Base-by-base conservation (phyloP, 805 yeast species). In the Teunomyces barrocoloradensis region DNA sequence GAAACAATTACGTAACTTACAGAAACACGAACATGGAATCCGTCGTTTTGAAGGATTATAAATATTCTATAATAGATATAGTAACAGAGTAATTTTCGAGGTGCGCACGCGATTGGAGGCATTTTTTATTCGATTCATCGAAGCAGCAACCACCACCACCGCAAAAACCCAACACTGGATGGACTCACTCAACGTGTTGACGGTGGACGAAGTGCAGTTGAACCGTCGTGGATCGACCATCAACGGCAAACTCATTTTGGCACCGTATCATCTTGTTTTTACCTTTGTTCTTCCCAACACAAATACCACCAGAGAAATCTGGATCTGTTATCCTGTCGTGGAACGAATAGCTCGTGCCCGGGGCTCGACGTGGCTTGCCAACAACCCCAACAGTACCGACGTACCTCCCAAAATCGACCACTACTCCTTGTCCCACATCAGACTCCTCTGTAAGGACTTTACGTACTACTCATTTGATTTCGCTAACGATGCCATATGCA, bases 301-400 rank as follows among this genome's bases (percentile, higher is more conserved):
- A 7, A 38, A 39, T 21, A 35, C 41, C 23, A 59, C 72, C 6
- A 71, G 82, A 48, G 98, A 94, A 63, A 79, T 89, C 27, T 94
- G 98, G 99, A 77, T 89, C 27, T 86, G 96, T 49, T 92, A 89
- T 64, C 97, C 97, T 1, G 80, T 90, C 52, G 82, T 91, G 28
- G 84, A 81, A 42, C 74, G 73, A 41, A 81, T 85, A 1, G 78
- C 78, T 54, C 76, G 80, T 62, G 69, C 79, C 51, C 64, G 79
- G 52, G 82, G 91, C 52, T 64, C 85, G 45, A 69, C 82, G 53
- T 57, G 70, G 65, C 37, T 32, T 15, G 45, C 61, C 13, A 49
- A 46, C 45, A 30, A 37, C 34, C 33, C 45, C 32, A 43, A 50
- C 35, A 23, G 20, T 13, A 12, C 38, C 10, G 44, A 42, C 0